Conservation (phyloP, 345 rosid genomes). For the Citrus unshiu region DNA sequence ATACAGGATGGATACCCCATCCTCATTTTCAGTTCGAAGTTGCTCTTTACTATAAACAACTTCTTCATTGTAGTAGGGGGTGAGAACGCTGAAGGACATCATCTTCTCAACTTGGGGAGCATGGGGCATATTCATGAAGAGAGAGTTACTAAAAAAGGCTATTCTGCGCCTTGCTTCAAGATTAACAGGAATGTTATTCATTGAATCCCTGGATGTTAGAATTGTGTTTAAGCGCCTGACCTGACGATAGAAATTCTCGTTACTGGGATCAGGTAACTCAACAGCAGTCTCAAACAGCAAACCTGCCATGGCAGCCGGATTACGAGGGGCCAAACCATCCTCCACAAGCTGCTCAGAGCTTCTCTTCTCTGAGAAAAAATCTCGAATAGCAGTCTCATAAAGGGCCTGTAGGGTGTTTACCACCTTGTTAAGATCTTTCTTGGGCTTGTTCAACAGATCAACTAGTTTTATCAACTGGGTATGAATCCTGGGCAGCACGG, state of each 20-base stretch:
- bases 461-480: conserved; percentile 65
- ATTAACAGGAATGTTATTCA: conserved; percentile 77
- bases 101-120: conserved; percentile 99
- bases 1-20: conserved; percentile 85
- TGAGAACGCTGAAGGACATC: conserved; percentile 94
- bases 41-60: conserved; percentile 88
- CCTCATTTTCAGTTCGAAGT: conserved; percentile 84
- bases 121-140: conserved; percentile 97
- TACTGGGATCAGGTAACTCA: conserved; percentile 63
- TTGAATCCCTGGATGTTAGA: conserved; percentile 86
- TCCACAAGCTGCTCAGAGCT: conserved; percentile 51
- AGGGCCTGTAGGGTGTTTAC: conserved; percentile 86
- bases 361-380: conserved; percentile 71
- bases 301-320: conserved; percentile 69
- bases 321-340: conserved; percentile 76
- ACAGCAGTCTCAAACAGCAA: conserved; percentile 77
- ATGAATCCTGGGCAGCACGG: conserved; percentile 66
- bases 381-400: conserved; percentile 78
- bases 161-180: conserved; percentile 94
- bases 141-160: conserved; percentile 94
- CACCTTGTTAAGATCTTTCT: conserved; percentile 57
- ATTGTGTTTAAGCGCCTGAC: conserved; percentile 84
- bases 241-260: conserved; percentile 76
- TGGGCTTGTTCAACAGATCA: conserved; percentile 50
- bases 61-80: conserved; percentile 93